phyloP scores from a whole-genome alignment of 306 rosid genomes.

The Datisca glomerata region DNA sequence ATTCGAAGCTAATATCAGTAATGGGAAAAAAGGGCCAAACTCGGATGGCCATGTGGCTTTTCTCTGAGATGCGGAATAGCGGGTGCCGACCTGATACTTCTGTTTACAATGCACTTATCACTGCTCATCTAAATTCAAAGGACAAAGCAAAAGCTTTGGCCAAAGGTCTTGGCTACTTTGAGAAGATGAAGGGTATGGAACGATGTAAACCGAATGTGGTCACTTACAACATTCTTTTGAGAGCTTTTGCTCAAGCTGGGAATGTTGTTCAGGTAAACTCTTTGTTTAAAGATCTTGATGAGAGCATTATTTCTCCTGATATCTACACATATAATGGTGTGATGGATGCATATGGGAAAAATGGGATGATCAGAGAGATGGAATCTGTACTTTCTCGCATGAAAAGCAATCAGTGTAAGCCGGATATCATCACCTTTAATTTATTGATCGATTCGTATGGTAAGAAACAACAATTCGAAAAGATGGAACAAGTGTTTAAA shows the following conservation, averaged over 20 bases:
- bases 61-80: slow-evolving; percentile 86
- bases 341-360: slow-evolving; percentile 89
- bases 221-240: slow-evolving; percentile 76
- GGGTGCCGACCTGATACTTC: slow-evolving; percentile 88
- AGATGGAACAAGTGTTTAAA: slow-evolving; percentile 94
- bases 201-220: slow-evolving; percentile 82
- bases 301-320: slow-evolving; percentile 63
- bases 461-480: slow-evolving; percentile 72
- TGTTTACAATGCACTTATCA: slow-evolving; percentile 76
- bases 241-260: slow-evolving; percentile 77
- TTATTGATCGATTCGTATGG: slow-evolving; percentile 85
- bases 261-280: slow-evolving; percentile 46
- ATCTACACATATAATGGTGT: slow-evolving; percentile 80
- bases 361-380: slow-evolving; percentile 86
- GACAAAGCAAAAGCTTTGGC: slow-evolving; percentile 72
- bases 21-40: slow-evolving; percentile 93
- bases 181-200: slow-evolving; percentile 85
- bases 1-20: slow-evolving; percentile 75
- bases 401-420: slow-evolving; percentile 66
- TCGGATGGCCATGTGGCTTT: slow-evolving; percentile 93
- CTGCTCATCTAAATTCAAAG: slow-evolving; percentile 75
- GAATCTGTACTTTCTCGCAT: slow-evolving; percentile 63
- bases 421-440: slow-evolving; percentile 75
- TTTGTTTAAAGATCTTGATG: slow-evolving; percentile 78
- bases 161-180: slow-evolving; percentile 66